Conservation (phyloP, 176 grass and related monocot species). For the Raddia guianensis region DNA sequence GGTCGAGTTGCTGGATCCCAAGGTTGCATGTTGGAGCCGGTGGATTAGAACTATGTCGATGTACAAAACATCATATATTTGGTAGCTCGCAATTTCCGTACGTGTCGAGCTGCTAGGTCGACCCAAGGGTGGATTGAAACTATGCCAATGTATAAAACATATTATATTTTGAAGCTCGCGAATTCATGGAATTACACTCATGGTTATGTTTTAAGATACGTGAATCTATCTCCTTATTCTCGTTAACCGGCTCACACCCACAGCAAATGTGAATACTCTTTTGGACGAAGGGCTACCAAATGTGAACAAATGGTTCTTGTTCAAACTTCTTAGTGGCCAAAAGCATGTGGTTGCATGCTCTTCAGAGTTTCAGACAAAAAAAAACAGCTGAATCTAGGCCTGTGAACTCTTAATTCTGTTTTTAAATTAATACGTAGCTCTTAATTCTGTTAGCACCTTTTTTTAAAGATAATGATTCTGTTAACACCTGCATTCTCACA, state of each 20-base stretch:
- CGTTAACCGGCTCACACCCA: neutral
- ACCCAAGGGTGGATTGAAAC: neutral
- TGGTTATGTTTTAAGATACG: neutral
- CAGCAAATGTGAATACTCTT: neutral
- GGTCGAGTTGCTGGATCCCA: conserved; percentile 5
- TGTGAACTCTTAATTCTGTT: neutral
- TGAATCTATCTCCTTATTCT: neutral
- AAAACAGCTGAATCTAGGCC: neutral
- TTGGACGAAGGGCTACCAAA: neutral
- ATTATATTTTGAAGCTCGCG: neutral
- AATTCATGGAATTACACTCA: neutral
- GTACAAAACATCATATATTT: neutral
- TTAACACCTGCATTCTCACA: neutral
- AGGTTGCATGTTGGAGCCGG: neutral
- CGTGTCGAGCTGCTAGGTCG: conserved; percentile 23
- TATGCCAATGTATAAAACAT: neutral
- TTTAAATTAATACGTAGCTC: too few relatives aligned
- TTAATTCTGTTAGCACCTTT: too few relatives aligned
- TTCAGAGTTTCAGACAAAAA: neutral
- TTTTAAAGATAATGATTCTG: too few relatives aligned
- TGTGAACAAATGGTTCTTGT: neutral
- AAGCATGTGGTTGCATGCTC: neutral
- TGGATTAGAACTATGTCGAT: neutral
- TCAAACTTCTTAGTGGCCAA: neutral
- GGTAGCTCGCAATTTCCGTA: too few relatives aligned